phyloP scores from a whole-genome alignment of 192 early-diverging fungal species.

The Entomortierella lignicola region DNA sequence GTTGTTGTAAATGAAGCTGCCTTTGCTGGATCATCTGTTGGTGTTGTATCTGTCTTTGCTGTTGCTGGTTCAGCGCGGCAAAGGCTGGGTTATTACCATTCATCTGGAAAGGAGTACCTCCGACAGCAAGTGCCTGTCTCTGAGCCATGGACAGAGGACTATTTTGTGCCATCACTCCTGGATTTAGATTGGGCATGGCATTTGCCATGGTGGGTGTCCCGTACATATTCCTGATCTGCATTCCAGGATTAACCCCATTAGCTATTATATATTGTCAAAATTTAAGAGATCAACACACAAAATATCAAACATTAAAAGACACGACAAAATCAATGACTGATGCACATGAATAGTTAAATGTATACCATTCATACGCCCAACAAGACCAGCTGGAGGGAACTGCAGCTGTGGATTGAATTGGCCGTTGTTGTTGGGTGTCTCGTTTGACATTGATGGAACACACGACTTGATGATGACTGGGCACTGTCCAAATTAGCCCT shows the following conservation, averaged over 20 bases:
- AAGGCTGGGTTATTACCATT: constrained; percentile 36
- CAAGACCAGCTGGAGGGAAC: constrained; percentile 37
- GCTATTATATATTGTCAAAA: too few species aligned
- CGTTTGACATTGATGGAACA: constrained; percentile 33
- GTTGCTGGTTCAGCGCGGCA: constrained; percentile 34
- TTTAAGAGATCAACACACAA: too few species aligned
- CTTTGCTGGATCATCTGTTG: constrained; percentile 36
- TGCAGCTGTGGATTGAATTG: constrained; percentile 50
- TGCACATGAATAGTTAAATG: background rate
- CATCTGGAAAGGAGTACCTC: constrained; percentile 29
- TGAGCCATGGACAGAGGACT: constrained; percentile 36
- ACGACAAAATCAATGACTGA: background rate
- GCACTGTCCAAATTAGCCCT: constrained; percentile 7
- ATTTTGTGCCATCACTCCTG: constrained; percentile 28
- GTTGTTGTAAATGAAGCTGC: constrained; percentile 14
- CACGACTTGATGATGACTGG: constrained; percentile 10
- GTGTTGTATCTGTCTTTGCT: constrained; percentile 20
- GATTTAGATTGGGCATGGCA: constrained; percentile 43
- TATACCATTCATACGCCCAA: constrained; percentile 51
- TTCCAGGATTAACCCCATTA: constrained; percentile 40
- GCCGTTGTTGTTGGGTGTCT: constrained; percentile 38
- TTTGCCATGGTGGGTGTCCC: constrained; percentile 49
- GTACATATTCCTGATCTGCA: constrained; percentile 55
- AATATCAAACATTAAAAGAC: background rate
- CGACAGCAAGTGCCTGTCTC: constrained; percentile 29